These are phyloP conservation scores for Phallus indusiatus DNA, from an alignment of 768 basidiomycete species.

Conservation along the genomic window DNA sequence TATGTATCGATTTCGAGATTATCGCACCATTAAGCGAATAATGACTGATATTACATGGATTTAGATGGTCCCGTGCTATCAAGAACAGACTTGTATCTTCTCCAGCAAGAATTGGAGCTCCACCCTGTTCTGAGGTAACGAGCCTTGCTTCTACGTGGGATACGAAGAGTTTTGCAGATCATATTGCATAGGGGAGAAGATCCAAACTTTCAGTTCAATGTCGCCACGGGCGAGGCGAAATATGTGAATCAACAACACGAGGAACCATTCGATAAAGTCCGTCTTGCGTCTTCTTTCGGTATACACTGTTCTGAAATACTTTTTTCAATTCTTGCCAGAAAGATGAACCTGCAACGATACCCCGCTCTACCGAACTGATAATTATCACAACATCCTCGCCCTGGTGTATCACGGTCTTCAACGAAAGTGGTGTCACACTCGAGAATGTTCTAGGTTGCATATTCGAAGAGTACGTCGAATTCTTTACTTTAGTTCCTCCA, in stretches of 20 bases:
- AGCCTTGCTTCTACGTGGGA: background rate
- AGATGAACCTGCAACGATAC: constrained; percentile 62
- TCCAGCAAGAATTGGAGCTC: constrained; percentile 58
- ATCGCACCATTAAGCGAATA: background rate
- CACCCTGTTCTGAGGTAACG: constrained; percentile 58
- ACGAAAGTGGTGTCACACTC: constrained; percentile 64
- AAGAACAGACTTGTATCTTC: constrained; percentile 74
- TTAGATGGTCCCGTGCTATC: constrained; percentile 71
- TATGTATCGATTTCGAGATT: background rate
- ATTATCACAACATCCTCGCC: constrained; percentile 54
- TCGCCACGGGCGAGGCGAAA: constrained; percentile 52
- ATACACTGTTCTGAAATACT: constrained; percentile 12
- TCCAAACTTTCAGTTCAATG: constrained; percentile 61
- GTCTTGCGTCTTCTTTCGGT: background rate
- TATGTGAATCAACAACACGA: constrained; percentile 60
- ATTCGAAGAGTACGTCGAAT: constrained; percentile 59
- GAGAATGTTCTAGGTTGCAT: constrained; percentile 64
- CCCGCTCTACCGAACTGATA: constrained; percentile 49
- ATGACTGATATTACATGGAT: background rate
- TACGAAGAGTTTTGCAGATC: background rate
- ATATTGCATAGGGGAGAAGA: constrained; percentile 16
- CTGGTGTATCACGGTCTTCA: constrained; percentile 72
- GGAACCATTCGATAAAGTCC: constrained; percentile 10
- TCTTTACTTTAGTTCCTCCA: background rate
- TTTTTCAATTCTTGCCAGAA: constrained; percentile 20